These are phyloP conservation scores for Kluyveromyces nonfermentans DNA, from an alignment of 805 yeast genomes.

Conservation along the genomic window DNA sequence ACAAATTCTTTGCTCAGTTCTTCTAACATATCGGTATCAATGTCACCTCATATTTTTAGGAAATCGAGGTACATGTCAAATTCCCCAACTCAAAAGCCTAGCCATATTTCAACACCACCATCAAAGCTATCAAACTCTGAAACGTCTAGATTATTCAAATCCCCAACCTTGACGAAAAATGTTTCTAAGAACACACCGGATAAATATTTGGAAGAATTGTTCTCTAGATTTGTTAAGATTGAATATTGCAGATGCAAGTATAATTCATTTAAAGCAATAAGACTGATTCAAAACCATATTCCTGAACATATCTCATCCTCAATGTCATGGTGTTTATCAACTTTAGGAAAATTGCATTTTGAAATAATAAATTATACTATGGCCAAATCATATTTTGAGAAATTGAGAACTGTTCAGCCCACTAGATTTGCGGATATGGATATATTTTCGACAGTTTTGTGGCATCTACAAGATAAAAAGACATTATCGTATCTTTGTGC, in stretches of 20 bases:
- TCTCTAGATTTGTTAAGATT: conserved; percentile 6
- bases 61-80: neutral
- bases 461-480: conserved; percentile 83
- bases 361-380: conserved; percentile 81
- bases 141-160: conserved; percentile 2
- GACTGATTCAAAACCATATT: conserved; percentile 46
- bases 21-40: conserved; percentile 4
- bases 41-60: conserved; percentile 3
- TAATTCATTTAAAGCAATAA: conserved; percentile 74
- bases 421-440: conserved; percentile 86
- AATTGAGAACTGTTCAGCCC: conserved; percentile 59
- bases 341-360: conserved; percentile 72
- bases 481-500: conserved; percentile 76
- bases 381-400: conserved; percentile 53
- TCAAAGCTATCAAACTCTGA: conserved; percentile 5
- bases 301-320: conserved; percentile 47
- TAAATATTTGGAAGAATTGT: conserved; percentile 5
- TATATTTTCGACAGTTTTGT: conserved; percentile 74
- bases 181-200: neutral
- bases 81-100: neutral
- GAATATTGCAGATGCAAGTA: conserved; percentile 38
- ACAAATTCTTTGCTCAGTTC: conserved; percentile 7
- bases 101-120: neutral
- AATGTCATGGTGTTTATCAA: conserved; percentile 81
- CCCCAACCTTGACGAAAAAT: neutral